A percentile compares a stretch with the other conserved stretches of the same genome.
These are phyloP conservation scores for Vachellia collinsii DNA, from an alignment of 306 rosid genomes.

Conservation along the genomic window DNA sequence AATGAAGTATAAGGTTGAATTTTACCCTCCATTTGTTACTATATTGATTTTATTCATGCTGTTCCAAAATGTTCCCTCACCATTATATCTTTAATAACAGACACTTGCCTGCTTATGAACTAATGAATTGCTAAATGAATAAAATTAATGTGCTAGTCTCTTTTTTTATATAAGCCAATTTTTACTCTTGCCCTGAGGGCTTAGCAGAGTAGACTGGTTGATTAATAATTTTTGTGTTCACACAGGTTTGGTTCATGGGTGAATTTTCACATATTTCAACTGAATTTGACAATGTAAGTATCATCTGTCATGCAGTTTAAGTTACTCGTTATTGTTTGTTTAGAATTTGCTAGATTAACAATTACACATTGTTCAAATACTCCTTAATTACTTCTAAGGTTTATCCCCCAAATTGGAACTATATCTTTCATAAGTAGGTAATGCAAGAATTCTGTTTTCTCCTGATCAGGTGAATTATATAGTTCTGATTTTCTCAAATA, in stretches of 20 bases:
- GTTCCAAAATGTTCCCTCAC: not conserved
- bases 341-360: not conserved
- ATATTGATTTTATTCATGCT: not conserved
- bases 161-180: not conserved
- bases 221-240: conserved; percentile 35
- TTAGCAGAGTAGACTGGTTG: conserved; percentile 14
- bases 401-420: conserved; percentile 25
- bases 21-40: too few relatives aligned
- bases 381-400: conserved; percentile 20
- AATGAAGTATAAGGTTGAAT: too few relatives aligned
- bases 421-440: conserved; percentile 8
- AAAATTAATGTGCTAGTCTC: not conserved
- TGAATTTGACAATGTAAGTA: conserved; percentile 68
- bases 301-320: conserved; percentile 18
- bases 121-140: conserved; percentile 2
- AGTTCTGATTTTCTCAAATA: not conserved
- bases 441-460: not conserved
- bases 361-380: conserved; percentile 2
- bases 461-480: conserved; percentile 2
- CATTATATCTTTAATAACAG: not conserved
- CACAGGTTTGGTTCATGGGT: conserved; percentile 83
- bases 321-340: not conserved
- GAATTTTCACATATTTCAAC: conserved; percentile 69
- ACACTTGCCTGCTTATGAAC: not conserved
- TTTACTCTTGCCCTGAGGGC: not conserved